These are phyloP conservation scores for Bifiguratus adelaidae DNA, from an alignment of 192 early-diverging fungal genomes.

Conservation along the genomic window DNA sequence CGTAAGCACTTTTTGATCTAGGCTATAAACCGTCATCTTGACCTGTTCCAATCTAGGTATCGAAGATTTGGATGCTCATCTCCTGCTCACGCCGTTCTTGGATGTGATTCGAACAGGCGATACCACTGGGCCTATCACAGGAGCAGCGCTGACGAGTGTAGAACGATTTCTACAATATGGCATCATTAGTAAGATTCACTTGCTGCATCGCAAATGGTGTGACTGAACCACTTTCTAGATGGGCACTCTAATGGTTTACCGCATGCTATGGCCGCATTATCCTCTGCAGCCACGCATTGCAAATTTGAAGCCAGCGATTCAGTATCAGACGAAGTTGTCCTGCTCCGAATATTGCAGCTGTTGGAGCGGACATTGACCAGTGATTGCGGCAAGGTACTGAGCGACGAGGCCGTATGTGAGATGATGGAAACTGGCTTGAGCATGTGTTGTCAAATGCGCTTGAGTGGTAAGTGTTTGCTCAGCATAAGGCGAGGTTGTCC, in stretches of 20 bases:
- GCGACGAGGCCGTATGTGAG: conserved; percentile 90
- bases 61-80: conserved; percentile 47
- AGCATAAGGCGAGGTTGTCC: background rate
- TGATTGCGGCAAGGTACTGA: conserved; percentile 52
- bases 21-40: background rate
- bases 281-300: conserved; percentile 85
- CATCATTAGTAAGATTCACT: conserved; percentile 39
- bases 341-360: conserved; percentile 80
- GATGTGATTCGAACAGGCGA: conserved; percentile 85
- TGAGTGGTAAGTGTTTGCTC: conserved; percentile 45
- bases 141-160: conserved; percentile 78
- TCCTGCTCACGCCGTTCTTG: conserved; percentile 85
- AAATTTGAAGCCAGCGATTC: conserved; percentile 94
- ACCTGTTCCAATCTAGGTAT: conserved; percentile 29
- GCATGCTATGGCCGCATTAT: conserved; percentile 55
- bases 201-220: background rate
- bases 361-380: conserved; percentile 67
- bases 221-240: background rate
- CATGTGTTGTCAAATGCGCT: conserved; percentile 90
- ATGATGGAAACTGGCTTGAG: conserved; percentile 96
- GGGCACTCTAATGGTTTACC: conserved; percentile 49
- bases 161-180: conserved; percentile 85
- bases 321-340: conserved; percentile 89
- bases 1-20: conserved; percentile 18
- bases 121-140: conserved; percentile 91